These are phyloP conservation scores for Lactarius psammicola DNA, from an alignment of 768 basidiomycete genomes.

Conservation along the genomic window DNA sequence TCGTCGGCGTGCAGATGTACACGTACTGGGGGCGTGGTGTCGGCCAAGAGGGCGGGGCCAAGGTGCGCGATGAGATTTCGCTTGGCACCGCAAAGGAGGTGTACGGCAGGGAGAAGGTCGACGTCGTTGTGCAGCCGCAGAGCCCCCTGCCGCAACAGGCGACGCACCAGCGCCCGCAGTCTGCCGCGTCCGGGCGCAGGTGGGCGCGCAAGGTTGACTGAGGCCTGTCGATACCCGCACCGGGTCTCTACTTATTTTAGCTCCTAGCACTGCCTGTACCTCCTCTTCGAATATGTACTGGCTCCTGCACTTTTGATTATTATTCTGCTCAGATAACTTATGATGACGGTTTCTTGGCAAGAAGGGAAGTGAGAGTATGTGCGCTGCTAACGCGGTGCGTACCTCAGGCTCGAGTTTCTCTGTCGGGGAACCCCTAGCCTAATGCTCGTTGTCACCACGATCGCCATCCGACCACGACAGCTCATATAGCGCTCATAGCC, in stretches of 20 bases:
- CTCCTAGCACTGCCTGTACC: background rate
- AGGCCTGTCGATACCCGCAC: background rate
- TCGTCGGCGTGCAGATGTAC: conserved; percentile 85
- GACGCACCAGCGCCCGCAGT: conserved; percentile 42
- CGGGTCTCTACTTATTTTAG: background rate
- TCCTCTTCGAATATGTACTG: background rate
- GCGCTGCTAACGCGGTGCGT: too few species aligned
- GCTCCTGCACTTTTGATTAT: background rate
- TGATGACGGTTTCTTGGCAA: background rate
- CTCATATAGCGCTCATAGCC: too few species aligned
- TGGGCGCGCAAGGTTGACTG: conserved; percentile 77
- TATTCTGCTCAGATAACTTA: background rate
- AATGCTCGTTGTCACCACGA: too few species aligned
- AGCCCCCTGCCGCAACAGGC: conserved; percentile 41
- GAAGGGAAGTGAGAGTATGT: too few species aligned
- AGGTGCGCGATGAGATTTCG: conserved; percentile 31
- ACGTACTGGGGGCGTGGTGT: conserved; percentile 70
- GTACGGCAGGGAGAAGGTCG: conserved; percentile 36
- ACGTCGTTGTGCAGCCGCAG: conserved; percentile 45
- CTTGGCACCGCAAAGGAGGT: conserved; percentile 16
- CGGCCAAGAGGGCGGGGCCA: conserved; percentile 26
- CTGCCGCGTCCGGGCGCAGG: conserved; percentile 49
- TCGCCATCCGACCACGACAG: too few species aligned
- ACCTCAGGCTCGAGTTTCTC: too few species aligned
- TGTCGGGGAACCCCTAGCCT: too few species aligned